A percentile compares a stretch with the other conserved stretches of the same genome.
These are phyloP conservation scores for Powellomyces hirtus DNA, from an alignment of 192 early-diverging fungal genomes.

Conservation along the genomic window DNA sequence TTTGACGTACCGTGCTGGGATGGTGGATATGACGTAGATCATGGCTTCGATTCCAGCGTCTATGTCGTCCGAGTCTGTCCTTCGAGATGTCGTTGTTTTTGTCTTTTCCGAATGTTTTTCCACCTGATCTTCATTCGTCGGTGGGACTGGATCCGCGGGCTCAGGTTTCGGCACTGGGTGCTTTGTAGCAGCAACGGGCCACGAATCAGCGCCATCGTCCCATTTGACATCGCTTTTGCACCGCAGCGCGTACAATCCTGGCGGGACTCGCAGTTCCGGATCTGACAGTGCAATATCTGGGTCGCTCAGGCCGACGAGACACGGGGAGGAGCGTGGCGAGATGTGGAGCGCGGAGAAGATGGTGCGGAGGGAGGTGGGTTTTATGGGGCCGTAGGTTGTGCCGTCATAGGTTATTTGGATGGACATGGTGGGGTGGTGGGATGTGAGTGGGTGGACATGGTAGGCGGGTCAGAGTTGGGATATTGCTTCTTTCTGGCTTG, in stretches of 20 bases:
- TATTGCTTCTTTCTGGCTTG: no score
- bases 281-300: background rate
- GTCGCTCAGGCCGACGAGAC: background rate
- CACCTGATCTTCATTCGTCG: background rate
- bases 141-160: background rate
- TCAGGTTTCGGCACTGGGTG: background rate
- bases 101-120: background rate
- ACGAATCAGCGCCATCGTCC: conserved; percentile 8
- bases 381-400: conserved; percentile 27
- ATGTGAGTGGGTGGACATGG: no score
- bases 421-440: conserved; percentile 17
- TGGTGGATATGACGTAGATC: conserved; percentile 22
- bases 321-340: conserved; percentile 16
- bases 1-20: conserved; percentile 33
- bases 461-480: no score
- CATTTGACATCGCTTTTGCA: conserved; percentile 4
- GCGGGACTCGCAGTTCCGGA: background rate
- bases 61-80: conserved; percentile 7
- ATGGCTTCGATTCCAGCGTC: conserved; percentile 27
- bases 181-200: background rate
- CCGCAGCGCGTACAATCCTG: conserved; percentile 19
- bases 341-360: conserved; percentile 22
- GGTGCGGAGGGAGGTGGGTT: conserved; percentile 6
- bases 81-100: background rate
- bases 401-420: conserved; percentile 23